phyloP scores from a whole-genome alignment of 768 basidiomycete genomes.

The Tremella mesenterica region DNA sequence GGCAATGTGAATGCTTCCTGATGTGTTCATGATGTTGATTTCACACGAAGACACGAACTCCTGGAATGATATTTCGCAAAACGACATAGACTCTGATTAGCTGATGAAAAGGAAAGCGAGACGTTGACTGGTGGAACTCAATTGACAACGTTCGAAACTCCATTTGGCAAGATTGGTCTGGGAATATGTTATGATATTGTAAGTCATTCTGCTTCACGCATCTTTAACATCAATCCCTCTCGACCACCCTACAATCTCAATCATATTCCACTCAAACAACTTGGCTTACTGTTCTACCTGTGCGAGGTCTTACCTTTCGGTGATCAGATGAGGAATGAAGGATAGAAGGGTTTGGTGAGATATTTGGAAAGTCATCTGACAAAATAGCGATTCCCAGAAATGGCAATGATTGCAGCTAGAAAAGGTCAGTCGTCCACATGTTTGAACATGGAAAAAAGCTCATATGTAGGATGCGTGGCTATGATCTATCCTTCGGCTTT shows the following conservation, averaged over 20 bases:
- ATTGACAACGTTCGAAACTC: constrained; percentile 77
- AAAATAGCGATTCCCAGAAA: constrained; percentile 56
- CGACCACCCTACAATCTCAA: neutral
- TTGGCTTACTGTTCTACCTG: neutral
- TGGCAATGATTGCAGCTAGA: constrained; percentile 81
- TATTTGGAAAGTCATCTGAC: neutral
- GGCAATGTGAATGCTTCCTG: no score
- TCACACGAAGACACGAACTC: no score
- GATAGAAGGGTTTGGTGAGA: no score
- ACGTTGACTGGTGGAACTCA: constrained; percentile 67
- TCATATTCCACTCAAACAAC: neutral
- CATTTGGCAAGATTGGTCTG: constrained; percentile 93
- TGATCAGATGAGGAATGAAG: no score
- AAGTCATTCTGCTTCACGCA: neutral
- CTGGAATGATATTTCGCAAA: no score
- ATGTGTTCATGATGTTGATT: no score
- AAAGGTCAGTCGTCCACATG: no score
- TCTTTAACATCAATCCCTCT: neutral
- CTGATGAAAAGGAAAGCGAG: no score
- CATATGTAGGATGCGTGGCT: constrained; percentile 62
- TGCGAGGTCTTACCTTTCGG: no score
- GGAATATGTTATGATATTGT: constrained; percentile 90
- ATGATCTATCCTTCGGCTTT: constrained; percentile 92
- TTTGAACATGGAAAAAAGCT: constrained; percentile 6
- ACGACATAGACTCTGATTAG: constrained; percentile 50